phyloP scores from a whole-genome alignment of 352 stramenopile genomes.

The Phytophthora sansomeana region DNA sequence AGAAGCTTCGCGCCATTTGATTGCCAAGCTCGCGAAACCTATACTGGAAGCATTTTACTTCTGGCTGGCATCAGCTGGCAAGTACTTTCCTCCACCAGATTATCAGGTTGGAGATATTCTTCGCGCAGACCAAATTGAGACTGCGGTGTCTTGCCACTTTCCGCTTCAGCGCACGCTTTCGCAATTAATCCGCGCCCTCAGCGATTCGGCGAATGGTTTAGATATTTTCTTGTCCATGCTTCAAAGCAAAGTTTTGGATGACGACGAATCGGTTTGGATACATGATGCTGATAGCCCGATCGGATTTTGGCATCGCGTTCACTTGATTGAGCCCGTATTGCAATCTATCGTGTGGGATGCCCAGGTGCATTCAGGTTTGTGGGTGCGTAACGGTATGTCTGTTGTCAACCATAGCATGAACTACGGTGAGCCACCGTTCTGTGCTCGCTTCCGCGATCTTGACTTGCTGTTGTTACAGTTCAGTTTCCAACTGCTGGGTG shows the following conservation, averaged over 20 bases:
- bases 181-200: conserved; percentile 76
- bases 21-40: conserved; percentile 64
- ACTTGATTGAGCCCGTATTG: conserved; percentile 80
- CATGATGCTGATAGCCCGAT: conserved; percentile 64
- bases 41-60: conserved; percentile 85
- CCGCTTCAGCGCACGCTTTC: conserved; percentile 80
- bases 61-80: conserved; percentile 75
- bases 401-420: conserved; percentile 92
- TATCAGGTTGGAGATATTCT: conserved; percentile 69
- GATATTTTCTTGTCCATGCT: conserved; percentile 70
- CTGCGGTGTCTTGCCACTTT: conserved; percentile 79
- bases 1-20: conserved; percentile 42
- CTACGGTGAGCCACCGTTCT: conserved; percentile 90
- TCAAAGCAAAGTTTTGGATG: conserved; percentile 34
- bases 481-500: conserved; percentile 71
- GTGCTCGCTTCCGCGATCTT: conserved; percentile 81
- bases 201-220: conserved; percentile 61
- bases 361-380: conserved; percentile 85
- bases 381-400: conserved; percentile 86
- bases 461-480: conserved; percentile 87
- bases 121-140: conserved; percentile 63
- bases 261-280: conserved; percentile 58
- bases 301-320: conserved; percentile 85
- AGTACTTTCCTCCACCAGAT: conserved; percentile 79
- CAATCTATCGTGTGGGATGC: conserved; percentile 90